Conservation (phyloP, 768 basidiomycete species). For the Suillus fuscotomentosus region DNA sequence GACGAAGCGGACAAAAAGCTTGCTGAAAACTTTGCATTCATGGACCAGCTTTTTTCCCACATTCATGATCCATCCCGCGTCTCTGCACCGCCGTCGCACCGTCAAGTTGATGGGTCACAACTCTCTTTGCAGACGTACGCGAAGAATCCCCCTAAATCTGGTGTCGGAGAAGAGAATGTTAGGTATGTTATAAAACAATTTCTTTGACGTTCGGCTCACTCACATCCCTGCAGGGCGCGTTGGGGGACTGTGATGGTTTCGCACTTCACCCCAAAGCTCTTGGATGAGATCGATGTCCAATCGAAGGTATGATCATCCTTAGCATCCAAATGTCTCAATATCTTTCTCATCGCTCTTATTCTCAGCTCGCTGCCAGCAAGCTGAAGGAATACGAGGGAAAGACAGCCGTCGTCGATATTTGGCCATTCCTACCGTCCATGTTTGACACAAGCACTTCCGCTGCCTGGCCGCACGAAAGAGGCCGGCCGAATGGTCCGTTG, state of each 20-base stretch:
- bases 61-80: neutral
- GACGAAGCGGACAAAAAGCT: neutral
- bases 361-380: constrained; percentile 4
- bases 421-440: constrained; percentile 17
- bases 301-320: neutral
- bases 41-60: neutral
- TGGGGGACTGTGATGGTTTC: constrained; percentile 19
- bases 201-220: neutral
- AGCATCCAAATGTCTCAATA: neutral
- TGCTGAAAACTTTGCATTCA: constrained; percentile 1
- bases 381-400: neutral
- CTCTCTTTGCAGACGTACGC: neutral
- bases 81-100: neutral
- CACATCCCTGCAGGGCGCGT: neutral
- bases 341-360: neutral
- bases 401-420: constrained; percentile 10
- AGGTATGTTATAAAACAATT: neutral
- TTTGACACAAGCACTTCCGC: constrained; percentile 9
- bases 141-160: neutral
- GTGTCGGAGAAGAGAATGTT: neutral
- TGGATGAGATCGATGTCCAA: constrained; percentile 4
- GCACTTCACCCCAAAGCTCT: constrained; percentile 12
- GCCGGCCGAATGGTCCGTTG: constrained; percentile 13
- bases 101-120: neutral
- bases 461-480: constrained; percentile 16